phyloP scores from a whole-genome alignment of 306 rosid species.

The Cyclanthera cordifolia region DNA sequence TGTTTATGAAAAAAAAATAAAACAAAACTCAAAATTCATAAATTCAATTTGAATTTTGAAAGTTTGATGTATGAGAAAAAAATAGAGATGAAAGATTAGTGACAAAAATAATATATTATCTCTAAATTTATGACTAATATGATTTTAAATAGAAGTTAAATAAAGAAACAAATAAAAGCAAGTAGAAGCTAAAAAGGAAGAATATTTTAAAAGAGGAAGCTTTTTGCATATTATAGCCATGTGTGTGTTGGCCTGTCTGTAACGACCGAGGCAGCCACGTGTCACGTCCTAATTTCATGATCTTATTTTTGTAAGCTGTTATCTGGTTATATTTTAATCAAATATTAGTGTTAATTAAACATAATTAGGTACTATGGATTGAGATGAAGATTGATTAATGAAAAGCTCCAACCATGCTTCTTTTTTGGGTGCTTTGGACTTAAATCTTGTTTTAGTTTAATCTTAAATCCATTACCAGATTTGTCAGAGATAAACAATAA shows the following conservation, averaged over 20 bases:
- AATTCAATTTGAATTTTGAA: too few relatives aligned
- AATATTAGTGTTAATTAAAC: not conserved
- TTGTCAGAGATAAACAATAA: not conserved
- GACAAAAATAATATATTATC: too few relatives aligned
- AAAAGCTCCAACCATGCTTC: not conserved
- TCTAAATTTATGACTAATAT: too few relatives aligned
- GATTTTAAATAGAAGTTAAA: not conserved
- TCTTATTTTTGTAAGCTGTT: slow-evolving; percentile 6
- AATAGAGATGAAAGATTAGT: too few relatives aligned
- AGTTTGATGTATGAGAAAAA: too few relatives aligned
- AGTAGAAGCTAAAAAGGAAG: not conserved
- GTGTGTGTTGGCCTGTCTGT: not conserved
- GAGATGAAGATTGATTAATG: slow-evolving; percentile 3
- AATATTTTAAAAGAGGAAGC: not conserved
- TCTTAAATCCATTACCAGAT: not conserved
- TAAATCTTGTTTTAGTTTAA: not conserved
- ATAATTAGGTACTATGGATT: slow-evolving; percentile 6
- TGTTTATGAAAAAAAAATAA: too few relatives aligned
- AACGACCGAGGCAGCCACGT: not conserved
- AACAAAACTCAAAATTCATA: too few relatives aligned
- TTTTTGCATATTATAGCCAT: not conserved
- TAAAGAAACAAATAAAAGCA: not conserved
- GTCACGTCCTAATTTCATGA: not conserved
- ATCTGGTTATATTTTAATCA: not conserved
- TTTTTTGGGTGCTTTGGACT: not conserved